A percentile compares a stretch with the other conserved stretches of the same genome.
Conservation (phyloP, 2,329 filamentous ascomycete species). For the Seiridium unicorne region DNA sequence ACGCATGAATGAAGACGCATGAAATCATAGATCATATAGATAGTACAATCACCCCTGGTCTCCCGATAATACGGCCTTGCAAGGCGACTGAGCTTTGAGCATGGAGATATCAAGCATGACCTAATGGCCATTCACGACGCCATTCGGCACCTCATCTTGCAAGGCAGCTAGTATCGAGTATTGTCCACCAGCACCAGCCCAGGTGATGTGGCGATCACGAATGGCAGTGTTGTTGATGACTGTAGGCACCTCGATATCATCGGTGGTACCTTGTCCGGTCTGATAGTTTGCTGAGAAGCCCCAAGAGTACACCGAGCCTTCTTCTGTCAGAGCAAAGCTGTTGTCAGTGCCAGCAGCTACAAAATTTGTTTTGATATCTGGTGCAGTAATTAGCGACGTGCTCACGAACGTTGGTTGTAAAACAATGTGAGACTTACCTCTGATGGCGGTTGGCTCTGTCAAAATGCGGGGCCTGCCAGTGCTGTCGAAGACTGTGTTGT, state of each 20-base stretch:
- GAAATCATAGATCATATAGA: too few relatives aligned
- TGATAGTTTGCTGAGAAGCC: constrained; percentile 81
- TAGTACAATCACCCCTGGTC: too few relatives aligned
- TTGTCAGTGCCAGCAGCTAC: constrained; percentile 70
- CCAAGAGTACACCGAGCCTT: constrained; percentile 74
- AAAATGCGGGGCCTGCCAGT: constrained; percentile 68
- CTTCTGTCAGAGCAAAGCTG: constrained; percentile 65
- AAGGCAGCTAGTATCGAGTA: constrained; percentile 63
- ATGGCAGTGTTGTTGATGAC: constrained; percentile 83
- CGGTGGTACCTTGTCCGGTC: constrained; percentile 73
- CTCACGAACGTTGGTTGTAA: neutral
- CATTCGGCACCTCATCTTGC: constrained; percentile 8
- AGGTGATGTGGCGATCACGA: constrained; percentile 69
- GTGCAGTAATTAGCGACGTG: constrained; percentile 13
- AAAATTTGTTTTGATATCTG: constrained; percentile 49
- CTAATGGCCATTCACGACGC: constrained; percentile 2
- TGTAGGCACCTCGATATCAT: constrained; percentile 76
- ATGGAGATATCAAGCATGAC: neutral
- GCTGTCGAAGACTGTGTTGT: constrained; percentile 63
- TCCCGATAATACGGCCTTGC: too few relatives aligned
- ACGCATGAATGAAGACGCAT: too few relatives aligned
- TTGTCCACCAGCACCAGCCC: constrained; percentile 85
- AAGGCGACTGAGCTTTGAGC: too few relatives aligned
- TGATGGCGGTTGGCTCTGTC: constrained; percentile 60
- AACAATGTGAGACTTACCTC: constrained; percentile 40